These are phyloP conservation scores for Leccinum variabile DNA, from an alignment of 1,284 basidiomycete species.

Conservation along the genomic window DNA sequence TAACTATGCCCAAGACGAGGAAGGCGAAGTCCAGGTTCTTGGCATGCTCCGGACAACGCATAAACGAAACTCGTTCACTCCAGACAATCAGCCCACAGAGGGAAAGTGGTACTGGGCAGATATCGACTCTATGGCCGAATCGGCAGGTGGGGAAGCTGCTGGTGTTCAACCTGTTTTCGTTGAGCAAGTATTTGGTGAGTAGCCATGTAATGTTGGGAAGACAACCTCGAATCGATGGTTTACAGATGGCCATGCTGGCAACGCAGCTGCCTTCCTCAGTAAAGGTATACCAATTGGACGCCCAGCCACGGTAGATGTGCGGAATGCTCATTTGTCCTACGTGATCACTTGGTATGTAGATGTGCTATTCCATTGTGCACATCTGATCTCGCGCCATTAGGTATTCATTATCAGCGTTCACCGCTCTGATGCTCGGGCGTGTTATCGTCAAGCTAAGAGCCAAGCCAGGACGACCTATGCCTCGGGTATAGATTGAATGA, in stretches of 20 bases:
- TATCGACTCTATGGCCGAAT: constrained; percentile 77
- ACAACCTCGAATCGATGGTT: background rate
- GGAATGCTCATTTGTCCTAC: constrained; percentile 96
- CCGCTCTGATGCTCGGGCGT: constrained; percentile 39
- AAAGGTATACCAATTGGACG: constrained; percentile 88
- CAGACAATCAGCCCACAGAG: constrained; percentile 80
- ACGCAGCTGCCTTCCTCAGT: constrained; percentile 62
- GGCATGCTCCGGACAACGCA: constrained; percentile 78
- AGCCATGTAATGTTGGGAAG: background rate
- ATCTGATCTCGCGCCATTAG: constrained; percentile 37
- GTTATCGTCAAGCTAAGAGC: constrained; percentile 32
- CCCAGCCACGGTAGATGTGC: constrained; percentile 80
- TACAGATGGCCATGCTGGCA: constrained; percentile 77
- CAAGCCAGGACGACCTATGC: constrained; percentile 30
- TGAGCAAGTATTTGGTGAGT: constrained; percentile 82
- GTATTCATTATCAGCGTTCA: constrained; percentile 73
- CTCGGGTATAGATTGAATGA: constrained; percentile 18
- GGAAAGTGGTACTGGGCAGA: constrained; percentile 95
- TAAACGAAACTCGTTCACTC: constrained; percentile 78
- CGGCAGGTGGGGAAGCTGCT: constrained; percentile 68
- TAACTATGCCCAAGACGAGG: constrained; percentile 38
- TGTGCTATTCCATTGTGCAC: background rate
- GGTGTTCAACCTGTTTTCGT: constrained; percentile 63
- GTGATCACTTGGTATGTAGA: constrained; percentile 85
- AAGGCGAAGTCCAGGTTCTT: constrained; percentile 62